phyloP scores from a whole-genome alignment of 352 stramenopile genomes.

The Phytopythium aichiense region DNA sequence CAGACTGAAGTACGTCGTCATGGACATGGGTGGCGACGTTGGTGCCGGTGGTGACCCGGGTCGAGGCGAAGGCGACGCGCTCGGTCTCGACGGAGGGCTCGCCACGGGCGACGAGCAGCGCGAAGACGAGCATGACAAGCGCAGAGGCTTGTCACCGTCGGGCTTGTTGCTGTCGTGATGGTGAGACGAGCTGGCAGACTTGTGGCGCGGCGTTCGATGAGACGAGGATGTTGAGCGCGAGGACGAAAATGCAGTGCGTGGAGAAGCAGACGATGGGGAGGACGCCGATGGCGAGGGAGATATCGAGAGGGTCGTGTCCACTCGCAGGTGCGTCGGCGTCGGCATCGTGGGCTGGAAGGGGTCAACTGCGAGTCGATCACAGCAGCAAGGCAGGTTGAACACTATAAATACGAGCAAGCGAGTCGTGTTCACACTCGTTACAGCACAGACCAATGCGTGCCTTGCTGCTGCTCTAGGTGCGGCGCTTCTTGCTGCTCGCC shows the following conservation, averaged over 20 bases:
- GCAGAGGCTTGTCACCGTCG: constrained; percentile 4
- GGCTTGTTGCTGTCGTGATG: not conserved
- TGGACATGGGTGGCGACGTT: constrained; percentile 26
- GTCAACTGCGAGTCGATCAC: not conserved
- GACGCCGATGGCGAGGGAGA: not conserved
- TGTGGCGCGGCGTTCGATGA: not conserved
- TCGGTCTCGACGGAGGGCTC: not conserved
- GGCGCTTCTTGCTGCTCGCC: constrained; percentile 22
- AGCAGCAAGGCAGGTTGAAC: not conserved
- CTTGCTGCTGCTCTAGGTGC: constrained; percentile 8
- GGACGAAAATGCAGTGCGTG: not conserved
- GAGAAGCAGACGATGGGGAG: not conserved
- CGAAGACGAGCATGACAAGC: constrained; percentile 27
- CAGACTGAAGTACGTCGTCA: constrained; percentile 60
- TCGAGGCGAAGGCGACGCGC: not conserved
- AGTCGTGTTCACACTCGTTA: not conserved
- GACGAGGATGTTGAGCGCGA: not conserved
- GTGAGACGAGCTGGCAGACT: not conserved
- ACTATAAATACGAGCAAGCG: not conserved
- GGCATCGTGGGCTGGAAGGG: constrained; percentile 12
- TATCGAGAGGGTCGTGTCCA: constrained; percentile 4
- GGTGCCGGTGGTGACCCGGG: not conserved
- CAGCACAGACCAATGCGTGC: not conserved
- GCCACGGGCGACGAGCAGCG: constrained; percentile 22
- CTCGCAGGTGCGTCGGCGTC: not conserved